Percentiles rank a stretch among this genome's conserved stretches.
Conservation (phyloP, 2,329 filamentous ascomycete genomes). For the Corinectria fuckeliana region DNA sequence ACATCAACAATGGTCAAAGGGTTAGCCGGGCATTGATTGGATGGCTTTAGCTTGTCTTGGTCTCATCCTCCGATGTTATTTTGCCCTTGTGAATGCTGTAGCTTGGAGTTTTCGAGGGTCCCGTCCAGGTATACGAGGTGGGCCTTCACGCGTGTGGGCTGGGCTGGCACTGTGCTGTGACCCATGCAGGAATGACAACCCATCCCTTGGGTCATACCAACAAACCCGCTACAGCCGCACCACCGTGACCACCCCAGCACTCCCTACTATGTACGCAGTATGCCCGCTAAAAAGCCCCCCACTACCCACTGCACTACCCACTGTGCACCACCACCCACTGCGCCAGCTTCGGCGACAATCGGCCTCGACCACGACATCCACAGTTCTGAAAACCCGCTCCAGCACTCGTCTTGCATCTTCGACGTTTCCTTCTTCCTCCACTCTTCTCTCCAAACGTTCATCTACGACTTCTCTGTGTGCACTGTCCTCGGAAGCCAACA, state of each 20-base stretch:
- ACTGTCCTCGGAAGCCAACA: conserved; percentile 15
- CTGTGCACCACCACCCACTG: conserved; percentile 25
- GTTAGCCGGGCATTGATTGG: not conserved
- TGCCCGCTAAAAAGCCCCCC: conserved; percentile 6
- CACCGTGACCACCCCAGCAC: not conserved
- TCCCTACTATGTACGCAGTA: not conserved
- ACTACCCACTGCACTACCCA: conserved; percentile 30
- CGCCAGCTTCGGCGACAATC: conserved; percentile 39
- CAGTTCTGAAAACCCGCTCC: conserved; percentile 36
- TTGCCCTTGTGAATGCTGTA: not conserved
- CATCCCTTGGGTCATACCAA: not conserved
- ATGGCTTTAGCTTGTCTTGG: not conserved
- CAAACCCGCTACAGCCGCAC: conserved; percentile 16
- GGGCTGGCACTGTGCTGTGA: conserved; percentile 15
- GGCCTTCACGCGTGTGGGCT: not conserved
- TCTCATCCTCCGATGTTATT: not conserved
- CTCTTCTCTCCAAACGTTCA: conserved; percentile 29
- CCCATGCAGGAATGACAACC: too few relatives aligned
- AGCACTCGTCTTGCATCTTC: conserved; percentile 18
- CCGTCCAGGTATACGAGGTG: too few relatives aligned
- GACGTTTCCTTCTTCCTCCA: conserved; percentile 36
- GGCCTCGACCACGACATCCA: conserved; percentile 35
- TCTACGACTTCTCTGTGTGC: conserved; percentile 18
- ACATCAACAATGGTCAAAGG: not conserved
- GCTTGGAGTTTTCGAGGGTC: not conserved